Evolutionary conservation across 768 basidiomycete genomes (phyloP).

Genomic region (Serendipita sp.): DNA sequence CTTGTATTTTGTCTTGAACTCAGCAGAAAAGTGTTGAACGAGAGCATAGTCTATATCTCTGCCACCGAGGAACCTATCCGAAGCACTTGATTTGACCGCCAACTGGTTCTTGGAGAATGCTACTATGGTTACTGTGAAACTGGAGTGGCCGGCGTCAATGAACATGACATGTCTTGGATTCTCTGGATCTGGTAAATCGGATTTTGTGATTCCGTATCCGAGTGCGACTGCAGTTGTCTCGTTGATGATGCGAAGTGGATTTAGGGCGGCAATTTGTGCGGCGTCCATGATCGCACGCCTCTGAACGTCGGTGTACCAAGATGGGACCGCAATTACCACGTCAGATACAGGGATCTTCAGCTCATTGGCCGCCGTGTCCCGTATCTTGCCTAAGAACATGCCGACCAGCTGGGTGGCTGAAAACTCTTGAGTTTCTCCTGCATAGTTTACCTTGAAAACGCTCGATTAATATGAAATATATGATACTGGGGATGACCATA

Average conservation of each 20-base stretch:
- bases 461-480: background rate
- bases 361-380: slow-evolving; percentile 71
- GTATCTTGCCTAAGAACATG: slow-evolving; percentile 78
- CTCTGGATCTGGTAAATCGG: slow-evolving; percentile 79
- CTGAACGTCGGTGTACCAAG: slow-evolving; percentile 92
- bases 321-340: slow-evolving; percentile 89
- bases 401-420: slow-evolving; percentile 84
- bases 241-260: slow-evolving; percentile 87
- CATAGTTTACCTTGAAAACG: slow-evolving; percentile 57
- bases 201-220: slow-evolving; percentile 97
- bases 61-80: slow-evolving; percentile 86
- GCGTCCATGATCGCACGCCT: slow-evolving; percentile 82
- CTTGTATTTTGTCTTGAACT: slow-evolving; percentile 96
- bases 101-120: slow-evolving; percentile 92
- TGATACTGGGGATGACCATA: slow-evolving; percentile 17
- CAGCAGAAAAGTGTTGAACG: slow-evolving; percentile 69
- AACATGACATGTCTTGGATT: slow-evolving; percentile 77
- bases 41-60: slow-evolving; percentile 92
- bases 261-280: slow-evolving; percentile 75
- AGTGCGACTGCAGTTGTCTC: slow-evolving; percentile 92
- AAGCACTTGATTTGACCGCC: slow-evolving; percentile 70
- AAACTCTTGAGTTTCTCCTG: slow-evolving; percentile 63
- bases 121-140: slow-evolving; percentile 70
- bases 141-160: slow-evolving; percentile 89
- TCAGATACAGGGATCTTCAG: slow-evolving; percentile 78